phyloP scores from a whole-genome alignment of 2,329 filamentous ascomycete species.

The Macrophomina pseudophaseolina region DNA sequence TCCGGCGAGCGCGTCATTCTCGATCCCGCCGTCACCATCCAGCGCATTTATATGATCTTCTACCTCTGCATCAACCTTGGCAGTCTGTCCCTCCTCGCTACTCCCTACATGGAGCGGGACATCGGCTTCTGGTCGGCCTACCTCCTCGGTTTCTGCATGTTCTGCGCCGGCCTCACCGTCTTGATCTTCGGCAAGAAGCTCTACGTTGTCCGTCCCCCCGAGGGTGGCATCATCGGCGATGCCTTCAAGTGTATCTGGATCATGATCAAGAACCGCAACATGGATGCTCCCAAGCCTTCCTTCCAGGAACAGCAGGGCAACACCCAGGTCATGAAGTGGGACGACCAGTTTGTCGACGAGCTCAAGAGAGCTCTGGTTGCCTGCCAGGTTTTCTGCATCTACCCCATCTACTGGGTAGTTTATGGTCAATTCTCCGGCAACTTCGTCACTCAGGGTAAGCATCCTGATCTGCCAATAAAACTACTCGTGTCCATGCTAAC shows the following conservation, averaged over 20 bases:
- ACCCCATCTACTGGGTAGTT: conserved; percentile 54
- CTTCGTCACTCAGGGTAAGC: conserved; percentile 48
- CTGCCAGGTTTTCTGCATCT: conserved; percentile 68
- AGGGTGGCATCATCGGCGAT: conserved; percentile 45
- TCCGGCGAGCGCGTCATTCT: conserved; percentile 53
- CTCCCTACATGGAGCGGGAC: conserved; percentile 72
- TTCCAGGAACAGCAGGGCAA: conserved; percentile 63
- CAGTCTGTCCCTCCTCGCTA: conserved; percentile 70
- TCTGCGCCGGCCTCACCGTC: conserved; percentile 66
- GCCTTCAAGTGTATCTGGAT: conserved; percentile 61
- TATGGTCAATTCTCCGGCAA: conserved; percentile 51
- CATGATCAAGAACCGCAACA: conserved; percentile 59
- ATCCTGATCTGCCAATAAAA: too few species aligned
- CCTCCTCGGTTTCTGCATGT: conserved; percentile 68
- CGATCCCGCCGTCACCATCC: conserved; percentile 54
- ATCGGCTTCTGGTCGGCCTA: conserved; percentile 74
- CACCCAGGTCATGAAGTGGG: conserved; percentile 59
- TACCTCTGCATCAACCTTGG: conserved; percentile 77
- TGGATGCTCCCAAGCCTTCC: conserved; percentile 69
- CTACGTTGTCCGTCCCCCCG: conserved; percentile 46
- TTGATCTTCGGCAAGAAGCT: conserved; percentile 46
- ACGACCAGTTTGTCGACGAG: conserved; percentile 75
- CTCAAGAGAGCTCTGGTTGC: conserved; percentile 69
- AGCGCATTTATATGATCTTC: conserved; percentile 64
- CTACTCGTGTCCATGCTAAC: background rate